Evolutionary conservation across 148 eudicot species (phyloP), one percentile per base, ranked within the genome.

Genomic region (Fagopyrum tataricum): DNA sequence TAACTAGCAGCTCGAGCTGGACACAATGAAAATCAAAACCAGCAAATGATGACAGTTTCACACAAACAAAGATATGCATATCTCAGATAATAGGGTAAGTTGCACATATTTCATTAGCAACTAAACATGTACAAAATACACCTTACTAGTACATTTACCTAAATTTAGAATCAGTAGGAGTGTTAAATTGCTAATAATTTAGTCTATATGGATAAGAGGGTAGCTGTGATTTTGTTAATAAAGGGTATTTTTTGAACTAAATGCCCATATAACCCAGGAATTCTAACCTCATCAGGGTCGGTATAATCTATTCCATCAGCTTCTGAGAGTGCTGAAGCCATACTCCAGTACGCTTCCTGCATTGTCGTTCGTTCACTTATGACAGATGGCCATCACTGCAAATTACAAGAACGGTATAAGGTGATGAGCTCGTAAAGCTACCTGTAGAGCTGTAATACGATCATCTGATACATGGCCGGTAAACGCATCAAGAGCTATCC

Each of bases 251-350:
- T 31, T 31, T 0, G 37, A 31, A 31, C 37, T n/a, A n/a, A n/a
- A n/a, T n/a, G n/a, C n/a, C n/a, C n/a, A 24, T 49, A 72, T 47
- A 14, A 37, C 58, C 59, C 41, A 43, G 41, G 3, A 55, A 73
- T 44, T 21, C 76, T 67, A 67, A 91, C 98, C 98, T 95, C 97
- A 62, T 95, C 98, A 39, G 98, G 96, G 72, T 95, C 96, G 11
- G 96, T 86, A 77, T 95, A 95, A 83, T 95, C 98, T 71, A 95
- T 85, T 67, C 97, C 96, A 85, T 95, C 96, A 74, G 93, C 98
- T 82, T 88, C 96, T 69, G 91, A 95, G 72, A 95, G 96, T 48
- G 96, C 97, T 81, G 89, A 80, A 61, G 98, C 98, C 87, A 95
- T 91, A 70, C 84, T 79, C 90, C 85, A 77, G 76, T 95, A 95